Percentiles rank a stretch among this genome's conserved stretches.
Conservation (phyloP, 2,329 filamentous ascomycete genomes). For the Lizonia empirigonia region DNA sequence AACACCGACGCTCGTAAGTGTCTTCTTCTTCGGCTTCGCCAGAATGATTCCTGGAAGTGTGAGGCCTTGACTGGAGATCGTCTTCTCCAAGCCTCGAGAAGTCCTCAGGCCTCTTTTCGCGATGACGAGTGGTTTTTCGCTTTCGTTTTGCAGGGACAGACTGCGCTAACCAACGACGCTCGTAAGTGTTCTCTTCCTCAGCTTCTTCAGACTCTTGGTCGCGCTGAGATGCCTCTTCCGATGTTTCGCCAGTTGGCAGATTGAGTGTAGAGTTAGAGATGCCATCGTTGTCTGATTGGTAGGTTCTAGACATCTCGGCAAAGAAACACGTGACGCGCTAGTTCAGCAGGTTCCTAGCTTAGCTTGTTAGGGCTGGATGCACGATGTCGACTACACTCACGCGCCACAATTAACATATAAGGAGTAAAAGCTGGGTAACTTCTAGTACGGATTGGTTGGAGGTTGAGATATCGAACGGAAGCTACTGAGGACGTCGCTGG, state of each 20-base stretch:
- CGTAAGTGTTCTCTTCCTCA: background rate
- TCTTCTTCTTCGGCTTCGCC: slow-evolving; percentile 1
- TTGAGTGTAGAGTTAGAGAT: slow-evolving; percentile 1
- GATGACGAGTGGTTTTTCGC: slow-evolving; percentile 14
- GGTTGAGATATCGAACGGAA: background rate
- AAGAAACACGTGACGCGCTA: slow-evolving; percentile 32
- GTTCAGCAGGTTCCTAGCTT: slow-evolving; percentile 2
- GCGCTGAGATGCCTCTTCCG: slow-evolving; percentile 5
- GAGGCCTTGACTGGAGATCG: background rate
- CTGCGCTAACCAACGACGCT: slow-evolving; percentile 12
- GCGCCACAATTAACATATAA: background rate
- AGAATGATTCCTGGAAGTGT: no score
- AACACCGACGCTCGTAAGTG: slow-evolving; percentile 9
- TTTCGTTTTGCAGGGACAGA: slow-evolving; percentile 2
- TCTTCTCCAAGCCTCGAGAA: background rate
- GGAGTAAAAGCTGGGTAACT: background rate
- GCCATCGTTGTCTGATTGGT: slow-evolving; percentile 30
- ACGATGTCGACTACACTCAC: slow-evolving; percentile 6
- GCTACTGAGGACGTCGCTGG: background rate
- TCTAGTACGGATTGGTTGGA: background rate
- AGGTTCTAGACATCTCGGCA: slow-evolving; percentile 28
- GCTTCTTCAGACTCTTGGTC: no score
- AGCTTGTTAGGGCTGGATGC: slow-evolving; percentile 10
- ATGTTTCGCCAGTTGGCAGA: slow-evolving; percentile 7
- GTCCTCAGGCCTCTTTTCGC: background rate